Base-by-base conservation (phyloP, 352 stramenopile species). In the Phytophthora agathidicida region DNA sequence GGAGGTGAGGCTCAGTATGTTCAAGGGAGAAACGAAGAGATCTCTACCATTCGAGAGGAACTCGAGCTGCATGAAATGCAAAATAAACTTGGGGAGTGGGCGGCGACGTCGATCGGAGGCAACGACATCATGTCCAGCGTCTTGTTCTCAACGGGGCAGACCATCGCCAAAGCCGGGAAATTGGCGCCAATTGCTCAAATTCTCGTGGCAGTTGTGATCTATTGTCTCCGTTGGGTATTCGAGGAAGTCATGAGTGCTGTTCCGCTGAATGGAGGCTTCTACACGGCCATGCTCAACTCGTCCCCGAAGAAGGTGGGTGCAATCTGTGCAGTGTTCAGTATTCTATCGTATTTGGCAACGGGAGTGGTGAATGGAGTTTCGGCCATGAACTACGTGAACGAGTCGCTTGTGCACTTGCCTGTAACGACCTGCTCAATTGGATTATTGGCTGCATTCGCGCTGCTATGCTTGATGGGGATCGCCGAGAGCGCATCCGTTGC, bases 271-370 rank as follows among this genome's bases (percentile, higher is more conserved):
- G 91, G 91, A 22, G 91, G 91, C 17, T 89, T 87, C 20, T 97
- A 97, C 68, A 97, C 94, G 58, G 82, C 90, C 16, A 82, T 97
- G 39, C 68, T 97, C 22, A 97, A 97, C 65, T 92, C 86, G 9
- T 94, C 87, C n/a, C 86, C 71, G 7, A 97, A 97, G 68, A 80
- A 85, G 44, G 62, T 93, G n/a, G 91, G 89, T 17, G 84, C 86
- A 1, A 60, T 94, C 10, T 90, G 83, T 10, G 88, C 88, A 3
- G 75, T 80, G 2, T 85, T 97, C 39, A 82, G 83, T 27, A 85
- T 97, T 42, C 74, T 97, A 26, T 92, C 86, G n/a, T 97, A 97
- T 69, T 64, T 97, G 22, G 88, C 89, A 1, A 97, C 91, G 2
- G 91, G 80, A 16, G 76, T 89, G 31, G 75, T 86, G 14, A 85